Evolutionary conservation across 225 moss, liverwort and hornwort species (phyloP), one percentile per base, ranked within the genome.

Genomic region (Polytrichum commune): DNA sequence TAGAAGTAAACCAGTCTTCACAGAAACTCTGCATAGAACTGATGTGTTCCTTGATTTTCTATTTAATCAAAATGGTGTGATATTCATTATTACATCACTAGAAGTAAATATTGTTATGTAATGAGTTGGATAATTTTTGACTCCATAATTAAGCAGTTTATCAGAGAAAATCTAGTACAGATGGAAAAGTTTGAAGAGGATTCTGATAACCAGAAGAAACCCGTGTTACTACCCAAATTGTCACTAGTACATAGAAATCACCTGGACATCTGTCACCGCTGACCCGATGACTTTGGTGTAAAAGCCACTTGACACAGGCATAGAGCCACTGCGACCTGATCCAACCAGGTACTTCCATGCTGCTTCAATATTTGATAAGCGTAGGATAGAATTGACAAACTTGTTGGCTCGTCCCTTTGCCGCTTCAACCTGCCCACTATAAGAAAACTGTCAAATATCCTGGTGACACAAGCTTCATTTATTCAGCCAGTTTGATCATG

Each of bases 351-450:
- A 91, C 86, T 85, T 91, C 8, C 87, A 73, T 64, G 87, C 83
- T 9, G 86, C 91, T 79, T 91, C 93, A 79, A 98, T 70, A 66
- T 98, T 98, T 65, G 98, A 93, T 58, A 98, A 66, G 27, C 93
- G 82, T 27, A 95, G 75, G 32, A 82, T 75, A 19, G 90, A 89
- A 69, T 98, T 93, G 53, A 95, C 87, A 63, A 95, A 93, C 81
- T 85, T 93, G 61, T 74, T 83, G 19, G 95, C 93, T 74, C 98
- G 91, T 53, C 55, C 83, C 69, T 91, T 98, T 58, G 95, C 87
- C 64, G 81, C 91, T 69, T 85, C 86, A 69, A 95, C 77, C 98
- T 98, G 84, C 60, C 72, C 71, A 76, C 68, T 69, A 63, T 38
- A 70, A 69, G 18, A 29, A 13, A 72, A 35, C 10, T 53, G 60